Percentiles rank a stretch among this genome's conserved stretches.
These are phyloP conservation scores for Leucocoprinus leucothites DNA, from an alignment of 768 basidiomycete species.

Conservation along the genomic window DNA sequence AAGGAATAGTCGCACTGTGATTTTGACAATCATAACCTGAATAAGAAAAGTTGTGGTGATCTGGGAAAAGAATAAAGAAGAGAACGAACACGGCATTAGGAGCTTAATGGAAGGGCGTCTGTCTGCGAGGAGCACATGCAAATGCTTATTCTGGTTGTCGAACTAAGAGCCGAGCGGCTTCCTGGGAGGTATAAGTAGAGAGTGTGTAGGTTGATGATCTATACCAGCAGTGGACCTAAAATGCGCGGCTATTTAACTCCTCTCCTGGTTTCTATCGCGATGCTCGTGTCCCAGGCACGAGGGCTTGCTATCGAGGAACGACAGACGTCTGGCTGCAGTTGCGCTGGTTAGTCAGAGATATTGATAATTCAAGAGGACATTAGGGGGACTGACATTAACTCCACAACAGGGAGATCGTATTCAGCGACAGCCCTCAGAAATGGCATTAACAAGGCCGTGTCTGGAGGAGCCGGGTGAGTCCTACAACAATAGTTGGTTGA, in stretches of 20 bases:
- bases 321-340: neutral
- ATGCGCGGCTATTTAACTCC: neutral
- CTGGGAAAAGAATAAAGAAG: neutral
- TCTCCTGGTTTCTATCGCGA: neutral
- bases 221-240: too few species aligned
- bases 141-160: too few species aligned
- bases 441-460: slow-evolving; percentile 12
- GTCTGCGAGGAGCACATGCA: too few species aligned
- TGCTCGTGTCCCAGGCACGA: neutral
- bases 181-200: too few species aligned
- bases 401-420: too few species aligned
- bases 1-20: too few species aligned
- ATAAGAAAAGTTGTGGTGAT: neutral
- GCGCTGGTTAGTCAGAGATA: neutral
- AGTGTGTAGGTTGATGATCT: too few species aligned
- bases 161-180: too few species aligned
- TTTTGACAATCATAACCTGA: neutral
- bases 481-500: neutral
- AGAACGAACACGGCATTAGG: too few species aligned
- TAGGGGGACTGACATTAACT: too few species aligned
- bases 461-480: slow-evolving; percentile 21
- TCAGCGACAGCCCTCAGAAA: neutral
- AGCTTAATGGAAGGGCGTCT: too few species aligned
- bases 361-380: too few species aligned
- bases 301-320: neutral